Percentiles rank a stretch among this genome's conserved stretches.
Conservation (phyloP, 176 grass and related monocot genomes). For the Triticum urartu region DNA sequence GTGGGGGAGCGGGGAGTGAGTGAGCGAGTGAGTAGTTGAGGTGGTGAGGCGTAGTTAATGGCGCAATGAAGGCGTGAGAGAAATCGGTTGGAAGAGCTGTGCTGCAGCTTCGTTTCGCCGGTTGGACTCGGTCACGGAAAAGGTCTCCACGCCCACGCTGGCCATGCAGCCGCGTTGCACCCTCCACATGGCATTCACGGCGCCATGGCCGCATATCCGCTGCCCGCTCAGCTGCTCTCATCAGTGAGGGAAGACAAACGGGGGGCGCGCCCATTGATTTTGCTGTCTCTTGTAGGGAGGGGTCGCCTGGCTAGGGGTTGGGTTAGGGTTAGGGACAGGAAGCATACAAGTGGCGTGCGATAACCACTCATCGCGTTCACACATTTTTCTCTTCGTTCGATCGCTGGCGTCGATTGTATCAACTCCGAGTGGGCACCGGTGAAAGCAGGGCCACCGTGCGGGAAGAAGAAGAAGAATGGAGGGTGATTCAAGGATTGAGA, state of each 20-base stretch:
- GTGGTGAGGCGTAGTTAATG: constrained; percentile 29
- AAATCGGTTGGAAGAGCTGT: constrained; percentile 24
- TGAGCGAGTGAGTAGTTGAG: constrained; percentile 36
- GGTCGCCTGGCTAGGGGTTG: background rate
- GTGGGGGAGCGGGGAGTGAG: constrained; percentile 27
- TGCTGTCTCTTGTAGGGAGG: background rate
- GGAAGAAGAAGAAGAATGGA: too few species aligned
- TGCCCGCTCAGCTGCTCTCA: background rate
- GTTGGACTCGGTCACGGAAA: background rate
- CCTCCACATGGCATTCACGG: constrained; percentile 31
- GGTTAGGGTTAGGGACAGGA: background rate
- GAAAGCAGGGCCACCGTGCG: too few species aligned
- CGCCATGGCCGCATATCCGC: constrained; percentile 11
- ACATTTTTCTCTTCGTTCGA: background rate
- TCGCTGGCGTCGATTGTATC: background rate
- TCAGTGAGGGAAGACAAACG: background rate
- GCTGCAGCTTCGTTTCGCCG: constrained; percentile 9
- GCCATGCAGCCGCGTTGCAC: constrained; percentile 32
- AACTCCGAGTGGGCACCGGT: background rate
- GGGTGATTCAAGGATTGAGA: too few species aligned
- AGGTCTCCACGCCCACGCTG: constrained; percentile 8
- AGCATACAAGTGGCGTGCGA: background rate
- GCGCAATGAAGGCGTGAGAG: constrained; percentile 35
- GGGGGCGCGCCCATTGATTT: background rate
- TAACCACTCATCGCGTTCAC: background rate